A percentile compares a stretch with the other conserved stretches of the same genome.
Conservation (phyloP, 176 grass and related monocot genomes). For the Carex myosuroides region DNA sequence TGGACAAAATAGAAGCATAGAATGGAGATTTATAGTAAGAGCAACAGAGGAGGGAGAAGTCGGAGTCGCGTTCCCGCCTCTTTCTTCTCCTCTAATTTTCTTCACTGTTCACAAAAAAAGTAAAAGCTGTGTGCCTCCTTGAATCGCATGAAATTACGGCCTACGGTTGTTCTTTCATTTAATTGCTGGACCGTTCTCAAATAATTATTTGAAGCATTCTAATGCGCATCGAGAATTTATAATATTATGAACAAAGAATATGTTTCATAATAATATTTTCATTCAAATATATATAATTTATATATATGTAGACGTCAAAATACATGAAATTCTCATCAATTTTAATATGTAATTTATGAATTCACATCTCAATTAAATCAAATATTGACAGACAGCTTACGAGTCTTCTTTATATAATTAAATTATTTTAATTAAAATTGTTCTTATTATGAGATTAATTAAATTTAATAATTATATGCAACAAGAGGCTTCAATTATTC, state of each 20-base stretch:
- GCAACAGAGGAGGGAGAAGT: not conserved
- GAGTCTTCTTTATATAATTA: too few species aligned
- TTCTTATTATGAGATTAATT: too few species aligned
- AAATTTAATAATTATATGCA: too few species aligned
- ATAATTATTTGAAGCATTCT: not conserved
- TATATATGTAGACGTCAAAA: not conserved
- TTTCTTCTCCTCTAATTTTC: constrained; percentile 1
- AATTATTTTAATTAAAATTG: too few species aligned
- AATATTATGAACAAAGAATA: not conserved
- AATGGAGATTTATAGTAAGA: constrained; percentile 7
- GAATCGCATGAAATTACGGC: not conserved
- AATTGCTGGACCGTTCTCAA: not conserved
- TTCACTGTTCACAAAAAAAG: constrained; percentile 24
- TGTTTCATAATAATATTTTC: not conserved
- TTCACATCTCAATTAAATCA: too few species aligned
- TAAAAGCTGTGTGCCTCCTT: not conserved
- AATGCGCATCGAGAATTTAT: not conserved
- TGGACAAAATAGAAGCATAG: constrained; percentile 6
- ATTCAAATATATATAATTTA: not conserved
- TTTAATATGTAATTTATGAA: too few species aligned
- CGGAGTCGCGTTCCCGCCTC: constrained; percentile 14
- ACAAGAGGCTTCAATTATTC: too few species aligned
- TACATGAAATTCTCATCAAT: too few species aligned
- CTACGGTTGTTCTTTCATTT: not conserved
- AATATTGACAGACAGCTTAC: too few species aligned